Base-by-base conservation (phyloP, 345 rosid genomes). In the Eucalyptus pumila region DNA sequence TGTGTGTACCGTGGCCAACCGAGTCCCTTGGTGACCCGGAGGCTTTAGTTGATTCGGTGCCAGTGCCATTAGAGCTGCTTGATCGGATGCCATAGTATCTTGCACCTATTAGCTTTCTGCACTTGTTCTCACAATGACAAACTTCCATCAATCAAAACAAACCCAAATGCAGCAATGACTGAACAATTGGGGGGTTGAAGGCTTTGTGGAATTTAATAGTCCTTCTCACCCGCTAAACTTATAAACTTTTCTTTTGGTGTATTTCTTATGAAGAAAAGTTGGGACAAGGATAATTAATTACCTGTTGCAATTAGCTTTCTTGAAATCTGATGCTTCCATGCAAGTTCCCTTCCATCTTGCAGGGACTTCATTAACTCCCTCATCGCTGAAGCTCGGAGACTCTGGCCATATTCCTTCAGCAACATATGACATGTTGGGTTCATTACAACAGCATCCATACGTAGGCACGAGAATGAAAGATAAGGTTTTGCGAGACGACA, bases 71-170 rank as follows among this genome's bases (percentile, higher is more conserved):
- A 32, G 91, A 69, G 85, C 86, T 72, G 50, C 56, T 48, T 23
- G 54, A 69, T 32, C 11, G 81, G 49, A 47, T 86, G 67, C 26
- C 90, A 47, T 94, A 95, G 93, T 90, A 93, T 90, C 96, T 94
- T 89, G 97, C 96, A 52, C 97, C 97, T 42, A 95, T 94, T 89
- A 95, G 48, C 89, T 94, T 95, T 94, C 97, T 94, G 87, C 60
- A 87, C 49, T 54, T 21, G 85, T 21, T 26, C 30, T 37, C 85
- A 11, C 83, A 76, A 37, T 11, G 83, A 76, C 14, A 76, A 76
- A 40, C 47, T 76, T 40, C 5, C 30, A 40, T 40, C 16, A 21
- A 40, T 76, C 47, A 76, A 76, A 40, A 76, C 85, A 76, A 40
- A 76, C 85, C 85, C 85, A 76, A 76, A 76, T 76, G 85, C 85